Conservation (phyloP, 1,284 basidiomycete species). For the Tylopilus sp. region DNA sequence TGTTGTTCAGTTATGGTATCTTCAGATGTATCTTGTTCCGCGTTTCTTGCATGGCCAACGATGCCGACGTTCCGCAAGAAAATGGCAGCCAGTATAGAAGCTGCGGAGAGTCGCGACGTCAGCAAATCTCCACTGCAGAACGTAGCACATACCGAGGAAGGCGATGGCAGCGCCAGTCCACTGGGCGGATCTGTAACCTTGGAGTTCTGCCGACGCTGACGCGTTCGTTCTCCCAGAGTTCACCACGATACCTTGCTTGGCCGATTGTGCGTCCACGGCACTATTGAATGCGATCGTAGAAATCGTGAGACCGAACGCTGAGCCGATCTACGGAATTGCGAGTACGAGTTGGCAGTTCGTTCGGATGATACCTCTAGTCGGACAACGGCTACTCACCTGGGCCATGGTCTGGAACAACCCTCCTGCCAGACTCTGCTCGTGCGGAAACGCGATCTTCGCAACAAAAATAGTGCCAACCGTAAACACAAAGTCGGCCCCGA, state of each 20-base stretch:
- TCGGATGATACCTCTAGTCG: not conserved
- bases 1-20: constrained; percentile 20
- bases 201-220: constrained; percentile 40
- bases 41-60: constrained; percentile 39
- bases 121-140: not conserved
- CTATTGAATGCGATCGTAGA: constrained; percentile 68
- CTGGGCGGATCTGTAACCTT: constrained; percentile 56
- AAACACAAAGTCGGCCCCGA: constrained; percentile 79
- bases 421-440: constrained; percentile 77
- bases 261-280: constrained; percentile 37
- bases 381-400: constrained; percentile 40
- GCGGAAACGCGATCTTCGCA: constrained; percentile 61
- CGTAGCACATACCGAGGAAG: constrained; percentile 42
- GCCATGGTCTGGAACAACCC: constrained; percentile 75
- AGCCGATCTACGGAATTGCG: constrained; percentile 51
- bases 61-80: constrained; percentile 59
- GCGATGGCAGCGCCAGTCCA: constrained; percentile 63
- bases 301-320: constrained; percentile 69
- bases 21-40: constrained; percentile 15
- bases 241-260: constrained; percentile 30
- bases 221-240: constrained; percentile 31
- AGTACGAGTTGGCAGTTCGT: not conserved
- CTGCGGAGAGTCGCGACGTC: constrained; percentile 29
- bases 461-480: constrained; percentile 72
- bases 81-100: constrained; percentile 44